These are phyloP conservation scores for Botrytis squamosa DNA, from an alignment of 2,329 filamentous ascomycete genomes.

Conservation along the genomic window DNA sequence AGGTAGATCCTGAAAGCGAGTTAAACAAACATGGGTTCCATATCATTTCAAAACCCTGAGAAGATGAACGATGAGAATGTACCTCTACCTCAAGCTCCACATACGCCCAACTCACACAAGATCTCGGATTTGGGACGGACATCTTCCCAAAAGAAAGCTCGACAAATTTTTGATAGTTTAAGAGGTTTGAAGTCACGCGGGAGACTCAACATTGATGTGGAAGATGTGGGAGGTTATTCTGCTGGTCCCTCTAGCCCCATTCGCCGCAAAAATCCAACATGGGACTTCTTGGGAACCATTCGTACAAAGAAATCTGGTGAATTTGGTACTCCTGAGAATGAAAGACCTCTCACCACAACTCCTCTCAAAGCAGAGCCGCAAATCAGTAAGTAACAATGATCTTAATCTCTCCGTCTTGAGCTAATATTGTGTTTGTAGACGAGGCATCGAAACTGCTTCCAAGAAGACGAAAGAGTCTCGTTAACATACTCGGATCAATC, in stretches of 20 bases:
- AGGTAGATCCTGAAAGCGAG: not conserved
- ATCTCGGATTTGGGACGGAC: conserved; percentile 10
- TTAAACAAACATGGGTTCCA: conserved; percentile 4
- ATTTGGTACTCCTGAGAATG: not conserved
- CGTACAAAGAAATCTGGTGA: not conserved
- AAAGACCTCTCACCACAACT: conserved; percentile 22
- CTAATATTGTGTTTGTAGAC: not conserved
- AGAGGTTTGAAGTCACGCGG: conserved; percentile 17
- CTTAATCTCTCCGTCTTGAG: not conserved
- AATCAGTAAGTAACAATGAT: not conserved
- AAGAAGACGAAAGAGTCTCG: conserved; percentile 32
- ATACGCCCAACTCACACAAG: conserved; percentile 14
- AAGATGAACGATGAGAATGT: conserved; percentile 16
- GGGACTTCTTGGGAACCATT: conserved; percentile 25
- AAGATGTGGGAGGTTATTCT: not conserved
- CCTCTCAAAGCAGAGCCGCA: conserved; percentile 16
- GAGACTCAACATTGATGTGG: not conserved
- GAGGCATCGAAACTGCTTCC: not conserved
- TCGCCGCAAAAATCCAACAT: conserved; percentile 25
- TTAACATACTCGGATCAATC: conserved; percentile 31
- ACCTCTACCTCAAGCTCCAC: conserved; percentile 7
- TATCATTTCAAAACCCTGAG: conserved; percentile 12
- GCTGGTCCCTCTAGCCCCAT: not conserved
- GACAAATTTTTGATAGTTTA: conserved; percentile 14
- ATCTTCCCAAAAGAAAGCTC: conserved; percentile 22